Base-by-base conservation (phyloP, 371 early-diverging fungal species). In the Entomophthora muscae region DNA sequence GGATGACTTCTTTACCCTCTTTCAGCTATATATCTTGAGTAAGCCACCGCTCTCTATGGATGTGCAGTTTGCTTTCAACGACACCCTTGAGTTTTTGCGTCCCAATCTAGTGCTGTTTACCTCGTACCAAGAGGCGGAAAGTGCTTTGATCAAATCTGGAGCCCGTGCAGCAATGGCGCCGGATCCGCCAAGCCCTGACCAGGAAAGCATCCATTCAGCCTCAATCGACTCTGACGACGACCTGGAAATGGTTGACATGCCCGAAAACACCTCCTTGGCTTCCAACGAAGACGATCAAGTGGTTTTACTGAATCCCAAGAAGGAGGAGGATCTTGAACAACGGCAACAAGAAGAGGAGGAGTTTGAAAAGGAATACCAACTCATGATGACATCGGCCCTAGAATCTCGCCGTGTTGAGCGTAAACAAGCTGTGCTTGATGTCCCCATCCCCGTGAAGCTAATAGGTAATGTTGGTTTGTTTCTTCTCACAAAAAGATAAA, bases 31-130 rank as follows among this genome's bases (percentile, higher is more conserved):
- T 69, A 73, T 91, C 7, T 68, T 88, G 22, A 80, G 87, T 53
- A 97, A 97, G 72, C 72, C 76, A 32, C 75, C 77, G 21, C 73
- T 89, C 29, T 90, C 97, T 2, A 83, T 92, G 72, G 97, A 98
- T 62, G 79, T 92, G 3, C 88, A 89, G 53, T 96, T 91, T 67
- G 77, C 85, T 72, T 72, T 98, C 5, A 78, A 83, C 57, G 93
- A 89, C 60, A 82, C 87, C 1, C 80, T 86, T 27, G 91, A 90
- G 62, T 67, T 79, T 68, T 70, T 93, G 42, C 78, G 91, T 10
- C 88, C 92, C 17, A 79, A 82, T 17, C 58, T 79, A 62, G 64
- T 65, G 10, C 69, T 85, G 2, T 76, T 78, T 32, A 70, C 74
- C 32, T 72, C 76, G 0, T 95, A 90, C 69, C 90, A 86, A 61